Conservation (phyloP, 2,329 filamentous ascomycete genomes). For the Beauveria sp. region DNA sequence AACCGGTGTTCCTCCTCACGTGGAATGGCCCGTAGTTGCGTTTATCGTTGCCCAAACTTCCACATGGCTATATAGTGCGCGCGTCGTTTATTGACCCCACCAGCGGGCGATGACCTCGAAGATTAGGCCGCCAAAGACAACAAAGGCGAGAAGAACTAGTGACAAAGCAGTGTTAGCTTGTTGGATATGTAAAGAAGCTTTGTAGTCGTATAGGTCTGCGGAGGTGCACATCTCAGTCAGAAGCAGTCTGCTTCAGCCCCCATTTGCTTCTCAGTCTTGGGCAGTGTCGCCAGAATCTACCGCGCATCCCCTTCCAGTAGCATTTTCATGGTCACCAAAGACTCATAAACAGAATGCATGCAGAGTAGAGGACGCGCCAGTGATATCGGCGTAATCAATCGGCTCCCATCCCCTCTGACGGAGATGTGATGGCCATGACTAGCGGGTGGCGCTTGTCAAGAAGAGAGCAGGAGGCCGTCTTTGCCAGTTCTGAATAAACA, state of each 20-base stretch:
- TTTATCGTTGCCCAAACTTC: neutral
- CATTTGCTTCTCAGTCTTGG: neutral
- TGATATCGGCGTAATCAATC: neutral
- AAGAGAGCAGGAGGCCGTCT: neutral
- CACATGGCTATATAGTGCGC: neutral
- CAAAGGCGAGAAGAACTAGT: conserved; percentile 49
- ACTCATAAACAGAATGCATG: neutral
- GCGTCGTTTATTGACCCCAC: conserved; percentile 19
- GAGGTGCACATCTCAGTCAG: neutral
- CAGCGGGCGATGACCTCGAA: conserved; percentile 51
- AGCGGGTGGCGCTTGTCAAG: neutral
- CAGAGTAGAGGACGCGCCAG: neutral
- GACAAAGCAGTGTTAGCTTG: conserved; percentile 8
- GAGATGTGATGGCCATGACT: neutral
- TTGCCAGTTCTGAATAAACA: too few species aligned
- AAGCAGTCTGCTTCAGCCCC: neutral
- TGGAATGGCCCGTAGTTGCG: neutral
- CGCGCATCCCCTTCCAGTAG: neutral
- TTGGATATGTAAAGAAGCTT: too few species aligned
- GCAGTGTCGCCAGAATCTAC: neutral
- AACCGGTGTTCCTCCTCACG: neutral
- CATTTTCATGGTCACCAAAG: neutral
- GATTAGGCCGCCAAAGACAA: conserved; percentile 53
- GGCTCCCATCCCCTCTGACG: too few species aligned
- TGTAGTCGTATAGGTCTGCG: neutral